phyloP scores from a whole-genome alignment of 1,284 basidiomycete genomes.

The Takashimella koratensis region DNA sequence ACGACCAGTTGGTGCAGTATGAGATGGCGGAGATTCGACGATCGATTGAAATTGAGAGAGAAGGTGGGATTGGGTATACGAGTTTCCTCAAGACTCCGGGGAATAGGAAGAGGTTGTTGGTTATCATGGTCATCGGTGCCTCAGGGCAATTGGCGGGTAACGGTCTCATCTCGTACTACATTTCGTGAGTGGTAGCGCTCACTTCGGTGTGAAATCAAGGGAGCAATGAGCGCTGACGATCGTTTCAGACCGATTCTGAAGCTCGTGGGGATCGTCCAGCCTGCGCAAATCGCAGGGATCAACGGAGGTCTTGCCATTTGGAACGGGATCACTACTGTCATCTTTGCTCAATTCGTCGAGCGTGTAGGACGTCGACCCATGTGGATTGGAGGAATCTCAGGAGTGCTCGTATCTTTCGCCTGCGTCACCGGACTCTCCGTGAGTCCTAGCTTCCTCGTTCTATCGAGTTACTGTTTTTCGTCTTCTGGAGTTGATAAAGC shows the following conservation, averaged over 20 bases:
- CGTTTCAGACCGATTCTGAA: slow-evolving; percentile 58
- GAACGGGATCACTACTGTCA: slow-evolving; percentile 30
- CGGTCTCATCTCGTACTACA: slow-evolving; percentile 64
- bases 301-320: slow-evolving; percentile 59
- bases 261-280: slow-evolving; percentile 63
- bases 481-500: too few relatives aligned
- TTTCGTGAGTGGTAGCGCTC: slow-evolving; percentile 28
- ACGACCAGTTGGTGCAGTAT: slow-evolving; percentile 17
- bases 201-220: neutral
- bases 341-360: slow-evolving; percentile 30
- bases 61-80: neutral
- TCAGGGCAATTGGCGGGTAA: slow-evolving; percentile 68
- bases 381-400: neutral
- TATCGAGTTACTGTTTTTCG: too few relatives aligned
- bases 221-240: neutral
- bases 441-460: too few relatives aligned
- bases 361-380: slow-evolving; percentile 27
- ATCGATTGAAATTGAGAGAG: neutral
- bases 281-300: slow-evolving; percentile 61
- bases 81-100: slow-evolving; percentile 37
- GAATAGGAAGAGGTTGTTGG: slow-evolving; percentile 51
- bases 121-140: slow-evolving; percentile 54
- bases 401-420: neutral
- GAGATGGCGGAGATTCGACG: slow-evolving; percentile 48
- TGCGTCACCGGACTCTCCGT: neutral